Base-by-base conservation (phyloP, 371 early-diverging fungal species). In the Circinella umbellata region DNA sequence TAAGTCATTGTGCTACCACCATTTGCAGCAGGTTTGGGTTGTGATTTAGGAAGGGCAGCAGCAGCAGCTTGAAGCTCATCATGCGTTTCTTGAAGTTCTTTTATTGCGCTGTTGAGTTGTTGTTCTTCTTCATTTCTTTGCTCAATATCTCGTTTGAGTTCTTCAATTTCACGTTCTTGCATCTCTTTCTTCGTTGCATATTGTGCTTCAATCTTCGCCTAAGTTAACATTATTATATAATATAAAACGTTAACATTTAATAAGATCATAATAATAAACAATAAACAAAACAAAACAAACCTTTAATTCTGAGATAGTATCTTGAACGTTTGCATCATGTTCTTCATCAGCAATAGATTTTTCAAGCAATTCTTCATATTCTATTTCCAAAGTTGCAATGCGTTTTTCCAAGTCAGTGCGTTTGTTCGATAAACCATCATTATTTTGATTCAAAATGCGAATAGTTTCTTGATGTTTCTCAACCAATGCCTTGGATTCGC, bases 281-380 rank as follows among this genome's bases (percentile, higher is more conserved):
- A 27, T 27, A 27, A 27, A 27, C 27, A 27, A 27, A 27, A 27
- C 2, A 27, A 27, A 62, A 36, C 57, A 47, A 76, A 84, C 83
- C 86, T 92, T 92, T 39, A 96, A 83, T 59, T 95, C 94, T 53
- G 88, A 83, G 69, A 95, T 87, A 49, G 92, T 90, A 68, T 88
- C 91, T 17, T 86, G 82, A 62, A 92, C 85, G 64, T 90, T 85
- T 54, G 76, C 76, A 36, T 76, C 73, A 20, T 87, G 90, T 74
- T 95, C 95, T 76, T 97, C 97, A 42, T 95, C 96, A 13, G 92
- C 92, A 72, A 98, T 96, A 4, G 96, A 93, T 83, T 94, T 93
- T 71, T 97, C 96, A 35, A 98, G 75, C 66, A 97, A 80, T 78
- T 96, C 96, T 73, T 96, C 95, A 77, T 95, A 98, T 76, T 98